These are phyloP conservation scores for Magnaporthiopsis rhizophila DNA, from an alignment of 2,329 filamentous ascomycete species.

Conservation along the genomic window DNA sequence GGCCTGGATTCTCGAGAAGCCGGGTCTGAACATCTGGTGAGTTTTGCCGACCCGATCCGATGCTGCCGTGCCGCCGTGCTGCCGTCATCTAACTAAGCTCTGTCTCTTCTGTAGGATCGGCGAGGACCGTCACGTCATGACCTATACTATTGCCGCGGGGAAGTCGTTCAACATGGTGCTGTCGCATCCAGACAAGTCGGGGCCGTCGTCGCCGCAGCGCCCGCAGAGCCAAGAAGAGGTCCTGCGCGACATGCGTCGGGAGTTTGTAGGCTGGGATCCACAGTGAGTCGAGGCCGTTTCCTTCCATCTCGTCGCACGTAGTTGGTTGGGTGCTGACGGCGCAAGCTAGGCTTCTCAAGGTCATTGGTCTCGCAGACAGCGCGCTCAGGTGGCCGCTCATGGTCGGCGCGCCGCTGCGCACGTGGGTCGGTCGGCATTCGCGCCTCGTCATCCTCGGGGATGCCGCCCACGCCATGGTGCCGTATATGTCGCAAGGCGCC, in stretches of 20 bases:
- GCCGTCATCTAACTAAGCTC: not conserved
- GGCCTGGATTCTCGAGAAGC: constrained; percentile 29
- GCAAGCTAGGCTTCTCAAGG: constrained; percentile 21
- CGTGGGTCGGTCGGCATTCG: constrained; percentile 30
- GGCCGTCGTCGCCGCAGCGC: constrained; percentile 14
- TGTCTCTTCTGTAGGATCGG: constrained; percentile 25
- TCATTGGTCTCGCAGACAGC: constrained; percentile 25
- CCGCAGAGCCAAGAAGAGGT: constrained; percentile 20
- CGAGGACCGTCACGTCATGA: constrained; percentile 34
- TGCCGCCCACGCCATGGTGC: constrained; percentile 41
- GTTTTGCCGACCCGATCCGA: too few relatives aligned
- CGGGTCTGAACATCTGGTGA: constrained; percentile 31
- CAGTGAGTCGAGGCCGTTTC: constrained; percentile 15
- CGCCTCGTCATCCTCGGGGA: constrained; percentile 39
- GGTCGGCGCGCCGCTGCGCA: constrained; percentile 19
- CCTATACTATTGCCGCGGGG: constrained; percentile 31
- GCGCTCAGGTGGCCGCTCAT: constrained; percentile 4
- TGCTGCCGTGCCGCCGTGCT: not conserved
- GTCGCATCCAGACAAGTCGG: constrained; percentile 29
- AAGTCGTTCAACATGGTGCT: constrained; percentile 38
- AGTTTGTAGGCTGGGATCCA: constrained; percentile 26
- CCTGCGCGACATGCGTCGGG: constrained; percentile 23
- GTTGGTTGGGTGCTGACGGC: not conserved
- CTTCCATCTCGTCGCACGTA: fast-evolving
- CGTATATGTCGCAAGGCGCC: constrained; percentile 38